These are phyloP conservation scores for Chrysanthemum makinoi DNA, from an alignment of 129 eudicot species.

Conservation along the genomic window DNA sequence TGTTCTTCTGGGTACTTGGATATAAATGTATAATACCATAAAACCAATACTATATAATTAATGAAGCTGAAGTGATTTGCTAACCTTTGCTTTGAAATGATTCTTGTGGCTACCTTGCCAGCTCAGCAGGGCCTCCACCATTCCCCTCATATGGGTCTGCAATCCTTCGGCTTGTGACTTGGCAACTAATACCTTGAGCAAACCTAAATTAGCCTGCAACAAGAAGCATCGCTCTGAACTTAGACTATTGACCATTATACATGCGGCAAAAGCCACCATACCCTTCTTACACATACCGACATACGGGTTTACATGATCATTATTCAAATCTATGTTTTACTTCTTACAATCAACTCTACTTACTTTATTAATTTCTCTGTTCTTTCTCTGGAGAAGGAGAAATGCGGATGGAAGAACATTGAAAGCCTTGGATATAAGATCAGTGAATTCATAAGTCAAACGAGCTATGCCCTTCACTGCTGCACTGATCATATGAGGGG, in stretches of 20 bases:
- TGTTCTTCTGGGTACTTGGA: no score
- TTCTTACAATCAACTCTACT: background rate
- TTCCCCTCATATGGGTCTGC: conserved; percentile 55
- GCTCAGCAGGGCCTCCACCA: conserved; percentile 82
- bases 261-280: background rate
- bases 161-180: conserved; percentile 83
- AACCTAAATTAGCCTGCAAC: conserved; percentile 88
- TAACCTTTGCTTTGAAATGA: conserved; percentile 94
- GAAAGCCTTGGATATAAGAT: conserved; percentile 77
- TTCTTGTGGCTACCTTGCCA: conserved; percentile 84
- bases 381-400: conserved; percentile 79
- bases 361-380: conserved; percentile 83
- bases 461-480: conserved; percentile 97
- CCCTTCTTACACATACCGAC: background rate
- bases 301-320: no score
- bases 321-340: background rate
- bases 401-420: conserved; percentile 74
- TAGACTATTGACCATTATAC: conserved; percentile 14
- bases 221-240: conserved; percentile 5
- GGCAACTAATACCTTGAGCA: conserved; percentile 90
- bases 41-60: conserved; percentile 3
- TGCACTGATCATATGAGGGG: conserved; percentile 98
- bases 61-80: background rate
- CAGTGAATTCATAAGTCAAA: conserved; percentile 90
- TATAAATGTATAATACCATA: no score